Evolutionary conservation across 2,329 filamentous ascomycete genomes (phyloP).

Genomic region (Aspergillus brasiliensis): DNA sequence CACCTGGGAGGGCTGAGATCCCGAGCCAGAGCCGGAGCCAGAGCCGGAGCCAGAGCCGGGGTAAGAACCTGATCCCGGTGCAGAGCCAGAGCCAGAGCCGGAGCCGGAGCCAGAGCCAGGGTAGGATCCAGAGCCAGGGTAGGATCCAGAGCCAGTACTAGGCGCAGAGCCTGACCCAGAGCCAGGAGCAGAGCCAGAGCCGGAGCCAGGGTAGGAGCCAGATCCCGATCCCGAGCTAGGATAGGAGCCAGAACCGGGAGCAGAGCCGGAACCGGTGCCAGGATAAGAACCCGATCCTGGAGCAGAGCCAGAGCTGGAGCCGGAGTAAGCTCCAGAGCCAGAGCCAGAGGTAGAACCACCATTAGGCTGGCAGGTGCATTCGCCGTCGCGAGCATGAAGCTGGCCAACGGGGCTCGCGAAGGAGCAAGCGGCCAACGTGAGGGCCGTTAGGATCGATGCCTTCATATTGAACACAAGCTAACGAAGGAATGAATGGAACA

Average conservation of each 20-base stretch:
- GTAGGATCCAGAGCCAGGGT: background rate
- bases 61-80: too few relatives aligned
- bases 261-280: background rate
- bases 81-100: background rate
- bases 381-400: slow-evolving; percentile 8
- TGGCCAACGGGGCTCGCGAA: slow-evolving; percentile 18
- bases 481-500: slow-evolving; percentile 10
- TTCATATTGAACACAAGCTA: slow-evolving; percentile 19
- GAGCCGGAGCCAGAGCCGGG: background rate
- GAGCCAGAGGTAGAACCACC: background rate
- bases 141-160: background rate
- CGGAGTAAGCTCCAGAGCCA: background rate
- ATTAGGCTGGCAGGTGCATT: slow-evolving; percentile 15
- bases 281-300: background rate
- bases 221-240: background rate
- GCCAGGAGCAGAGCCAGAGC: background rate
- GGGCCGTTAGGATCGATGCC: slow-evolving; percentile 18
- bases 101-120: background rate
- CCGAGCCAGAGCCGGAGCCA: background rate
- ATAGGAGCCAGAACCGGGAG: background rate
- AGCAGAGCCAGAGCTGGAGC: background rate
- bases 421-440: slow-evolving; percentile 19
- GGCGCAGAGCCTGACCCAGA: background rate
- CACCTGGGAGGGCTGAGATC: background rate
- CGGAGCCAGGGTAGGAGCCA: too few relatives aligned